Conservation (phyloP, 2,329 filamentous ascomycete species). For the Aotearoamyces nothofagi region DNA sequence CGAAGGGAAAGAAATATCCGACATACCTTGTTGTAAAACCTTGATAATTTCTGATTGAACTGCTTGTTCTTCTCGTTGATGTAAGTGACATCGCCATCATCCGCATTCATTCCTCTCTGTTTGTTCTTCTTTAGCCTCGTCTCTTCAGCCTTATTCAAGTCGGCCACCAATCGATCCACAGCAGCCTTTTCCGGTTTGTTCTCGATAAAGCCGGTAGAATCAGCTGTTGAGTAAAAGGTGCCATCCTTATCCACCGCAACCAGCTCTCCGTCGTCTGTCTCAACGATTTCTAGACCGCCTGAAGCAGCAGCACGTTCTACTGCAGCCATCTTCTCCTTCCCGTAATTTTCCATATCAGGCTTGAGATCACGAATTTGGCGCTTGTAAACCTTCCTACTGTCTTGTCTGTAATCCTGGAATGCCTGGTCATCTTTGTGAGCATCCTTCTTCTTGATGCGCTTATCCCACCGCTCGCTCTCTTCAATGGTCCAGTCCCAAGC, state of each 20-base stretch:
- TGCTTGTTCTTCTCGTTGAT: slow-evolving; percentile 99
- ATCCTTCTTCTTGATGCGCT: slow-evolving; percentile 73
- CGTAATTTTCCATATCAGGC: slow-evolving; percentile 71
- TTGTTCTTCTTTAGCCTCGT: slow-evolving; percentile 71
- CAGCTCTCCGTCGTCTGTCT: slow-evolving; percentile 88
- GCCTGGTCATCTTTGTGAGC: slow-evolving; percentile 70
- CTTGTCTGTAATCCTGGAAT: slow-evolving; percentile 78
- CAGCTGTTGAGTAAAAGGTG: slow-evolving; percentile 77
- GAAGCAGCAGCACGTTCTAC: slow-evolving; percentile 73
- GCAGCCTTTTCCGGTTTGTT: slow-evolving; percentile 80
- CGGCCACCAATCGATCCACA: slow-evolving; percentile 73
- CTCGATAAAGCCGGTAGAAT: slow-evolving; percentile 66
- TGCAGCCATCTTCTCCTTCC: slow-evolving; percentile 69
- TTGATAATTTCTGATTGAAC: slow-evolving; percentile 92
- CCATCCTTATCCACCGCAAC: slow-evolving; percentile 88
- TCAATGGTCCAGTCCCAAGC: slow-evolving; percentile 99
- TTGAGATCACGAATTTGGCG: slow-evolving; percentile 66
- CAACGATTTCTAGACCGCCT: slow-evolving; percentile 81
- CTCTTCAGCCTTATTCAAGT: slow-evolving; percentile 81
- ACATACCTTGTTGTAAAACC: slow-evolving; percentile 83
- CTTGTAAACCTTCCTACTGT: slow-evolving; percentile 89
- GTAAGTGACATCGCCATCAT: slow-evolving; percentile 87
- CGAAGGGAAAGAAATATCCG: background rate
- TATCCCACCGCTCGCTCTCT: slow-evolving; percentile 89
- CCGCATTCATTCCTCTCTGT: slow-evolving; percentile 64